Base-by-base conservation (phyloP, 2,329 filamentous ascomycete species). In the Pseudocercospora fuligena region DNA sequence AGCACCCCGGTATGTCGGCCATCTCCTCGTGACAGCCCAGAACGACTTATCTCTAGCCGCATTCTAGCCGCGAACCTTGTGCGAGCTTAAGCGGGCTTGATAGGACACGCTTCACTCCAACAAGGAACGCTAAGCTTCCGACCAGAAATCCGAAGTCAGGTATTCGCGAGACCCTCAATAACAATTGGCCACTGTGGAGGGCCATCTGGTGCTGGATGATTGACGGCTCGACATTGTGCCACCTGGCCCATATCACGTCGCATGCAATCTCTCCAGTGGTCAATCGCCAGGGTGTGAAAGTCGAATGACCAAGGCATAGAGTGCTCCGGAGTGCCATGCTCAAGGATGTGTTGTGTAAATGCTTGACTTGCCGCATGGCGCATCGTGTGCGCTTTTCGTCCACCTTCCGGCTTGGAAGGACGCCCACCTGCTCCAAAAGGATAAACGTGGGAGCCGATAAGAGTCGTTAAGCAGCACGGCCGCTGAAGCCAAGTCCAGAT, bases 401-500 rank as follows among this genome's bases (percentile, higher is more conserved):
- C 49, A 53, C 49, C 19, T 14, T 53, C 49, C 49, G 49, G 6
- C 19, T 53, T 23, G 19, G 23, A 21, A 14, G 5, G 12, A 6
- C 25, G 5, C 49, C 14, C 49, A 54, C 49, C 49, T 54, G 21
- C 49, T 54, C 21, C 14, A 54, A 54, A 23, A 16, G 14, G 49
- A 25, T 25, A 54, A 31, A 54, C 49, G 49, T 54, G 49, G 49
- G 51, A 43, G 56, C 19, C 56, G 56, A 58, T 27, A 58, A 58
- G 56, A 58, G 9, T 27, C 14, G 9, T 40, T 14, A 58, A 58
- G 54, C 54, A 40, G 16, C 53, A 36, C 7, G 16, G 29, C 53
- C 25, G 53, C 53, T 57, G 54, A 31, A 58, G 54, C 54, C 54
- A 58, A 58, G 54, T 33, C 54, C 51, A 49, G 49, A 53, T 53